Evolutionary conservation across 495 filamentous ascomycete species (phyloP).

Genomic region (Penicillium canariense): DNA sequence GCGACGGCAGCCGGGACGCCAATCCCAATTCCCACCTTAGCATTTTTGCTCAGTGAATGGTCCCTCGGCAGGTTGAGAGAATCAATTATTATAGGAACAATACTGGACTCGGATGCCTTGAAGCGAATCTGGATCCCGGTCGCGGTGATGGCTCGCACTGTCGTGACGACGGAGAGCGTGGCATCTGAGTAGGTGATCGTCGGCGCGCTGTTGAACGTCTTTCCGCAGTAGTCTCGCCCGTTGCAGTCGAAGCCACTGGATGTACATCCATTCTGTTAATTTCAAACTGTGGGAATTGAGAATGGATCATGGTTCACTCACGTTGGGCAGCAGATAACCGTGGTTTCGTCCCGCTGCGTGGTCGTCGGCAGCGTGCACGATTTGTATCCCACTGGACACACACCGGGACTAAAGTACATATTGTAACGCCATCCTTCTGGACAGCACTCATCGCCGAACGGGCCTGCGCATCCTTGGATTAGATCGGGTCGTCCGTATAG

Average conservation of each 20-base stretch:
- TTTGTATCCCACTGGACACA: conserved; percentile 14
- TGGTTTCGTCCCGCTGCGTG: conserved; percentile 9
- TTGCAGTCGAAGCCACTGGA: conserved; percentile 5
- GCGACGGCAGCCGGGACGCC: neutral
- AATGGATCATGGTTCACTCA: neutral
- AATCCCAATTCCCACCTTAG: conserved; percentile 6
- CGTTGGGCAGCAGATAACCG: conserved; percentile 13
- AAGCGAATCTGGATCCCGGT: conserved; percentile 16
- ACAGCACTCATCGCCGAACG: conserved; percentile 12
- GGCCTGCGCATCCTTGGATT: conserved; percentile 10
- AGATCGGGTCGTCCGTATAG: neutral
- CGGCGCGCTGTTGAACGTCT: conserved; percentile 6
- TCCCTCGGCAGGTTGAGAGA: conserved; percentile 4
- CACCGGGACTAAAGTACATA: conserved; percentile 15
- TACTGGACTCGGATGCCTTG: conserved; percentile 7
- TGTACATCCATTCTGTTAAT: neutral
- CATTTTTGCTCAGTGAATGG: conserved; percentile 1
- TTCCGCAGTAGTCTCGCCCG: conserved; percentile 7
- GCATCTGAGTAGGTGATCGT: conserved; percentile 11
- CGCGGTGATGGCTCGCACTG: conserved; percentile 8
- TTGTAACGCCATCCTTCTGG: conserved; percentile 7
- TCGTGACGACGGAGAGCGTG: conserved; percentile 1
- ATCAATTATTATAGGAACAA: conserved; percentile 13
- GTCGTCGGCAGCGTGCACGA: conserved; percentile 9
- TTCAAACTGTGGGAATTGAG: neutral